phyloP scores from a whole-genome alignment of 148 eudicot species.

The Persicaria maculosa region DNA sequence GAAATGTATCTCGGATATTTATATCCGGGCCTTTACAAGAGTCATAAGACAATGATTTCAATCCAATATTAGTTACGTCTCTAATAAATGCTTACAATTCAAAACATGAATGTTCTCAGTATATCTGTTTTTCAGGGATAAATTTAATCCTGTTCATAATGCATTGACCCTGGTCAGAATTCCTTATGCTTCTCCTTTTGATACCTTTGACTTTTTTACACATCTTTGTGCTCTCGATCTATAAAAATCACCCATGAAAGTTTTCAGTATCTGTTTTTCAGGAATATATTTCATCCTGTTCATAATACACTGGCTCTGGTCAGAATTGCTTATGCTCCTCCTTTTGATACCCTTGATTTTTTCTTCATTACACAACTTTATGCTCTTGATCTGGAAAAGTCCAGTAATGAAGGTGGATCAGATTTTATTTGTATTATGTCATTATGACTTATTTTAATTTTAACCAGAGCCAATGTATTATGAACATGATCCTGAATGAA shows the following conservation, averaged over 20 bases:
- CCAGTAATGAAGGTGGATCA: not conserved
- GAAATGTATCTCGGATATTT: too few relatives aligned
- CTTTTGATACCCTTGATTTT: not conserved
- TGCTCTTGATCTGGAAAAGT: not conserved
- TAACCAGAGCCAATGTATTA: too few relatives aligned
- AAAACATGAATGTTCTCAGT: too few relatives aligned
- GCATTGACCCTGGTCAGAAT: not conserved
- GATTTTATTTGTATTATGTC: not conserved
- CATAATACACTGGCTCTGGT: not conserved
- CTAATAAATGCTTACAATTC: too few relatives aligned
- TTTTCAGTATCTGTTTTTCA: not conserved
- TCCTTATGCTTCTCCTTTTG: not conserved
- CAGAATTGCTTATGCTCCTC: not conserved
- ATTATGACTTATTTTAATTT: not conserved
- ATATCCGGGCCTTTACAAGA: too few relatives aligned
- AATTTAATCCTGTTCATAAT: not conserved
- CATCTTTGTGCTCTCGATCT: not conserved
- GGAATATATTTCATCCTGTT: not conserved
- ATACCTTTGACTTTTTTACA: not conserved
- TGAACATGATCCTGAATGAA: too few relatives aligned
- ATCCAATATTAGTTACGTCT: too few relatives aligned
- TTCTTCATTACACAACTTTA: not conserved
- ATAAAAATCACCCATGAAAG: not conserved
- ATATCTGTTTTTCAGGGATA: conserved; percentile 2
- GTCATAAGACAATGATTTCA: too few relatives aligned